Base-by-base conservation (phyloP, 148 eudicot species). In the Cornus suecica region DNA sequence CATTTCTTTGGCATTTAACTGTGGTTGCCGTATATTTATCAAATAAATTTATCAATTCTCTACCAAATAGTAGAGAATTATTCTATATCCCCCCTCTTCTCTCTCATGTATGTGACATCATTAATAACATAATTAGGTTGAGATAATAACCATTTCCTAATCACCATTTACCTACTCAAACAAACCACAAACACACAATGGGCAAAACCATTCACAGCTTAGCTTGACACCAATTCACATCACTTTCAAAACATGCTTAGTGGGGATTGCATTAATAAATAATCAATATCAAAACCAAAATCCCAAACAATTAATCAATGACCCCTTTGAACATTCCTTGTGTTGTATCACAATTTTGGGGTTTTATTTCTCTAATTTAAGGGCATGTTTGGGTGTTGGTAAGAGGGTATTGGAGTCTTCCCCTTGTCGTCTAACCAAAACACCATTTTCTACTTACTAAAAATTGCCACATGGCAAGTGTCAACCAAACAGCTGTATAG, bases 401-500 rank as follows among this genome's bases (percentile, higher is more conserved):
- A 58, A 64, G 62, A 37, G 24, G 30, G 68, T 22, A 30, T 28
- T 18, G n/a, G 65, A 27, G n/a, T 29, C 71, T 73, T 73, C 76
- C 71, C 66, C 66, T 27, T 9, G 60, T 66, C 29, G 11, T 3
- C 70, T 51, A 42, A 28, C 70, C 71, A 18, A 37, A 64, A 14
- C 54, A 24, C 42, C 34, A 11, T 0, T 22, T 27, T 16, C 26
- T 20, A 72, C 41, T 63, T 68, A n/a, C 72, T 37, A 42, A 60
- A 56, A 65, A 30, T 18, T 61, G 79, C 79, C 83, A 77, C 29
- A 29, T 71, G 76, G 73, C 86, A 77, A 66, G 69, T 63, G n/a
- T 73, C 42, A 61, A 16, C 34, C 5, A 28, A 13, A 56, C 69
- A 27, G 32, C 63, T 67, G 60, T 10, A 67, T 62, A 73, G n/a